A percentile compares a stretch with the other conserved stretches of the same genome.
These are phyloP conservation scores for Pythium rishiriense DNA, from an alignment of 352 stramenopile genomes.

Conservation along the genomic window DNA sequence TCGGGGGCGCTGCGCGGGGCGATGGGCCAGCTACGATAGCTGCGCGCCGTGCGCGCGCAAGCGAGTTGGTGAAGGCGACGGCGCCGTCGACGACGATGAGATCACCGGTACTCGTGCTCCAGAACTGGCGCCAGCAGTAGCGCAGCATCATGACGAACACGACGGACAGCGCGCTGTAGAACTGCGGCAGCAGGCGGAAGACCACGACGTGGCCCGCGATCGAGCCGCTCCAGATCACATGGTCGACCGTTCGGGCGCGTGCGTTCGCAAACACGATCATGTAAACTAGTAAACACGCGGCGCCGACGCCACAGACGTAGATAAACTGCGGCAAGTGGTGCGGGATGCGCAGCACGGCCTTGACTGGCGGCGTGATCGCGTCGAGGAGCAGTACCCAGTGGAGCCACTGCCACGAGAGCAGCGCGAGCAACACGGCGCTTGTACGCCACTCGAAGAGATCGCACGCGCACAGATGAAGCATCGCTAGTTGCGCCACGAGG, in stretches of 20 bases:
- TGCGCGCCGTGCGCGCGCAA: neutral
- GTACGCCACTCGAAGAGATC: slow-evolving; percentile 21
- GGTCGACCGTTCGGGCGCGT: slow-evolving; percentile 5
- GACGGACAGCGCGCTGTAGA: slow-evolving; percentile 11
- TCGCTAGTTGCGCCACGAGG: slow-evolving; percentile 20
- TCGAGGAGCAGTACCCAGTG: slow-evolving; percentile 19
- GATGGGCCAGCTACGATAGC: too few relatives aligned
- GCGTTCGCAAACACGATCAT: slow-evolving; percentile 13
- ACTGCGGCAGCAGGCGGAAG: slow-evolving; percentile 11
- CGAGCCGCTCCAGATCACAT: neutral
- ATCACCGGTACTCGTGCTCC: neutral
- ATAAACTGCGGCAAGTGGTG: neutral
- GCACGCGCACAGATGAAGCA: slow-evolving; percentile 16
- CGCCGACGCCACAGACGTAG: neutral
- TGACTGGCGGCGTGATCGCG: slow-evolving; percentile 17
- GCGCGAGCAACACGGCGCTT: slow-evolving; percentile 3
- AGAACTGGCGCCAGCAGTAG: slow-evolving; percentile 1
- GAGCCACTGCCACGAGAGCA: slow-evolving; percentile 16
- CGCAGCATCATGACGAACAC: slow-evolving; percentile 6
- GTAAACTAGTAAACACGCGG: slow-evolving; percentile 5
- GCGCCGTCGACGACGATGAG: slow-evolving; percentile 11
- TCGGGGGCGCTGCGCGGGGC: too few relatives aligned
- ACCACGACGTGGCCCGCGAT: neutral
- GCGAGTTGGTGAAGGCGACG: slow-evolving; percentile 12
- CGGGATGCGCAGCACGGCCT: neutral